Conservation (phyloP, 805 yeast genomes). For the Spencermartinsiella europaea region DNA sequence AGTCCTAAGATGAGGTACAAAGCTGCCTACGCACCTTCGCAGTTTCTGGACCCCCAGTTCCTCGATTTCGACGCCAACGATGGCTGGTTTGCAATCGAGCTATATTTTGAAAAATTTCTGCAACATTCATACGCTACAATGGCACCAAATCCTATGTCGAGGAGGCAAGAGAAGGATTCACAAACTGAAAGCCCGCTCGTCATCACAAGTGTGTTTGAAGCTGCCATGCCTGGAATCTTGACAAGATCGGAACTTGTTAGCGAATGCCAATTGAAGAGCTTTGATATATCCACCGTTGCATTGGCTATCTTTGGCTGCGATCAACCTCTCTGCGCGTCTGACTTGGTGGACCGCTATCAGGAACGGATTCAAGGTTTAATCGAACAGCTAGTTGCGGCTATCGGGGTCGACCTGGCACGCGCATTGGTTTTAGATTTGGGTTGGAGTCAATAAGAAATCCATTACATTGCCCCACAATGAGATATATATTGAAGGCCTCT, state of each 20-base stretch:
- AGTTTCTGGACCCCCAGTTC: slow-evolving; percentile 31
- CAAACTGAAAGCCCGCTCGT: too few relatives aligned
- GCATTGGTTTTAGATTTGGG: not conserved
- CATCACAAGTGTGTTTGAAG: not conserved
- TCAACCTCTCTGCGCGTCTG: not conserved
- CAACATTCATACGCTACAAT: slow-evolving; percentile 5
- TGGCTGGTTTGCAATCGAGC: slow-evolving; percentile 13
- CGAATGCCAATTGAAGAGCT: not conserved
- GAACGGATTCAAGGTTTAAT: not conserved
- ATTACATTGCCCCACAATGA: too few relatives aligned
- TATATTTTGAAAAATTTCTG: slow-evolving; percentile 5
- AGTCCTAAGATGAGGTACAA: slow-evolving; percentile 83
- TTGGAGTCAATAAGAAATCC: too few relatives aligned
- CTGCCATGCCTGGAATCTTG: slow-evolving; percentile 14
- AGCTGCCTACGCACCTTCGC: slow-evolving; percentile 46
- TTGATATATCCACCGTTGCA: not conserved
- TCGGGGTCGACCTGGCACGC: slow-evolving; percentile 3
- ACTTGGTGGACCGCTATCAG: not conserved
- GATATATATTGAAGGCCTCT: too few relatives aligned
- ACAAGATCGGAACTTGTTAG: not conserved
- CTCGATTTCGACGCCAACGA: not conserved
- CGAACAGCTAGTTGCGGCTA: not conserved
- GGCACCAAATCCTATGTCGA: not conserved
- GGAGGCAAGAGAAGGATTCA: too few relatives aligned
- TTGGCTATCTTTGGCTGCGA: not conserved